A percentile compares a stretch with the other conserved stretches of the same genome.
phyloP scores from a whole-genome alignment of 2,329 filamentous ascomycete species.

The Cytospora leucostoma region DNA sequence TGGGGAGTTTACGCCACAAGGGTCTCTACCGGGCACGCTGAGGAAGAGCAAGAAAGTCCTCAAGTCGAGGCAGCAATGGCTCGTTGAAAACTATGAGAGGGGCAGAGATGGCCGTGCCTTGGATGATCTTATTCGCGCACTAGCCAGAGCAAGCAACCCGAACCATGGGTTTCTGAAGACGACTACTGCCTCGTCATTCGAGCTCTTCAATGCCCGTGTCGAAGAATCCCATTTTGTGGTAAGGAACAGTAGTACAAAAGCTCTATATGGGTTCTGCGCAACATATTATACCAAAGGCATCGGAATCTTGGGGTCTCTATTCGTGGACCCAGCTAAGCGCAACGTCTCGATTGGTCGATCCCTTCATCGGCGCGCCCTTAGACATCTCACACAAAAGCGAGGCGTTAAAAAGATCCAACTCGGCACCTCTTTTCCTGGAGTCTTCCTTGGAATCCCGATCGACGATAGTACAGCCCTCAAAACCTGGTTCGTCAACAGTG shows the following conservation, averaged over 20 bases:
- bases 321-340: slow-evolving; percentile 83
- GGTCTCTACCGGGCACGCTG: slow-evolving; percentile 70
- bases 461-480: slow-evolving; percentile 50
- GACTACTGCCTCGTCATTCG: slow-evolving; percentile 73
- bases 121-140: slow-evolving; percentile 70
- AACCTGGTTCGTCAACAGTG: slow-evolving; percentile 86
- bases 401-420: slow-evolving; percentile 80
- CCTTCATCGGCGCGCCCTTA: slow-evolving; percentile 81
- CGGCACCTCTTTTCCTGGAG: slow-evolving; percentile 77
- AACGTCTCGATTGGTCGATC: slow-evolving; percentile 90
- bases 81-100: slow-evolving; percentile 85
- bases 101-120: slow-evolving; percentile 74
- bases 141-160: slow-evolving; percentile 67
- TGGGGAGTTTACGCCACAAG: slow-evolving; percentile 66
- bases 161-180: slow-evolving; percentile 70
- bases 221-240: slow-evolving; percentile 89
- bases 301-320: slow-evolving; percentile 80
- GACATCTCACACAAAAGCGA: slow-evolving; percentile 68
- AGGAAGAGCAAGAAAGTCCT: slow-evolving; percentile 84
- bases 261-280: slow-evolving; percentile 87
- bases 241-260: slow-evolving; percentile 87
- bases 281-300: slow-evolving; percentile 76
- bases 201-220: slow-evolving; percentile 68
- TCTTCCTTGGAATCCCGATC: slow-evolving; percentile 80
- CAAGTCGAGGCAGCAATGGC: slow-evolving; percentile 91